Evolutionary conservation across 2,329 filamentous ascomycete species (phyloP), one percentile per base, ranked within the genome.

Genomic region (Colletotrichum sansevieriae): DNA sequence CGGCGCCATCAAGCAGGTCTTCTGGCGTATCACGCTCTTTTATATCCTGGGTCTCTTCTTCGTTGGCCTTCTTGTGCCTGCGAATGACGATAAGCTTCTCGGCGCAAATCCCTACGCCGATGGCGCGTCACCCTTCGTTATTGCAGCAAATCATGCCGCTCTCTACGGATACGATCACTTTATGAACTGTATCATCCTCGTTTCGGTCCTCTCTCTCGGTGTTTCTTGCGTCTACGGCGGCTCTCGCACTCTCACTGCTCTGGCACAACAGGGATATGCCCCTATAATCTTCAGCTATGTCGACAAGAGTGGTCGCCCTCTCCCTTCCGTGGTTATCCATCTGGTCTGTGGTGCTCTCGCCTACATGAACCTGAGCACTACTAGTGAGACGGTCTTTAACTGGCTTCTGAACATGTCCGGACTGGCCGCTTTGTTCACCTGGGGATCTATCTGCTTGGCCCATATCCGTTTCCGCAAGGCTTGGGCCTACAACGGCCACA

Each of bases 1-100:
- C 0, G 90, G 89, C 2, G 94, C 94, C 5, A 90, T 95, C 74
- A 97, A 96, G 82, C 94, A 97, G 76, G 92, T 87, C 37, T 87
- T 87, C 67, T 87, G 85, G 85, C 84, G 85, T 72, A 87, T 87
- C 68, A 85, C 83, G 0, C 75, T 87, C 70, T 88, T 88, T 71
- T 88, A 88, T 70, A 77, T 88, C 54, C 77, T 87, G 3, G 84
- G 84, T 41, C 80, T 88, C 13, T 80, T 85, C 60, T 83, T 87
- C 11, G 81, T 87, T 15, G 85, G 85, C 13, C 79, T 88, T 5
- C 75, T 87, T 5, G 78, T 87, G 43, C 76, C 78, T 59, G 83
- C 82, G 58, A 76, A 81, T 22, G 85, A 88, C 41, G 41, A 72
- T 0, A 77, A 80, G 39, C 81, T 90, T 11, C 44, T 70, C 1